Conservation (phyloP, 805 yeast genomes). For the Yarrowia hollandica region DNA sequence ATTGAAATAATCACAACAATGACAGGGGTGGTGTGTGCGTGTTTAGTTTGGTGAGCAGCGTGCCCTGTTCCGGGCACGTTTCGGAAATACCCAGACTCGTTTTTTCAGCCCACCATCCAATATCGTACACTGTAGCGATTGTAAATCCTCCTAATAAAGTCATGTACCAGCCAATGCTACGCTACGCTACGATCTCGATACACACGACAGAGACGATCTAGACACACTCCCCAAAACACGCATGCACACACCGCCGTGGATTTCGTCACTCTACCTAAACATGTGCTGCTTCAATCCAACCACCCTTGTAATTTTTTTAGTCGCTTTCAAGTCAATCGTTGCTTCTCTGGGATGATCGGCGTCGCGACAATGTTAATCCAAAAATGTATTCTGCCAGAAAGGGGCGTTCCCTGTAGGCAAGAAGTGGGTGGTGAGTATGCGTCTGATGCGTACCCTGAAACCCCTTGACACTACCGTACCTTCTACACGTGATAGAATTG, state of each 20-base stretch:
- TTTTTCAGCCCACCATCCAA: neutral
- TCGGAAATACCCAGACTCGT: no score
- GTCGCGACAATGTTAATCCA: conserved; percentile 23
- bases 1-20: neutral
- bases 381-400: conserved; percentile 16
- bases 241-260: neutral
- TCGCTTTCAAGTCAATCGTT: conserved; percentile 9
- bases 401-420: conserved; percentile 7
- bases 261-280: conserved; percentile 12
- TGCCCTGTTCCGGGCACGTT: no score
- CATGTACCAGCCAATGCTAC: conserved; percentile 8
- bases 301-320: conserved; percentile 16
- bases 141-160: neutral
- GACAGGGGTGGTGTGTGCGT: no score
- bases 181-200: neutral
- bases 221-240: neutral
- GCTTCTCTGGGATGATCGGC: conserved; percentile 14
- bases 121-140: neutral
- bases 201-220: conserved; percentile 15
- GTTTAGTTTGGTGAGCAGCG: no score
- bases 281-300: conserved; percentile 19
- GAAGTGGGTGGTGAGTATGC: neutral
- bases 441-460: conserved; percentile 2
- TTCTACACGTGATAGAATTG: neutral
- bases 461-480: conserved; percentile 11